These are phyloP conservation scores for Phytophthora sp. DNA, from an alignment of 352 stramenopile genomes.

Conservation along the genomic window DNA sequence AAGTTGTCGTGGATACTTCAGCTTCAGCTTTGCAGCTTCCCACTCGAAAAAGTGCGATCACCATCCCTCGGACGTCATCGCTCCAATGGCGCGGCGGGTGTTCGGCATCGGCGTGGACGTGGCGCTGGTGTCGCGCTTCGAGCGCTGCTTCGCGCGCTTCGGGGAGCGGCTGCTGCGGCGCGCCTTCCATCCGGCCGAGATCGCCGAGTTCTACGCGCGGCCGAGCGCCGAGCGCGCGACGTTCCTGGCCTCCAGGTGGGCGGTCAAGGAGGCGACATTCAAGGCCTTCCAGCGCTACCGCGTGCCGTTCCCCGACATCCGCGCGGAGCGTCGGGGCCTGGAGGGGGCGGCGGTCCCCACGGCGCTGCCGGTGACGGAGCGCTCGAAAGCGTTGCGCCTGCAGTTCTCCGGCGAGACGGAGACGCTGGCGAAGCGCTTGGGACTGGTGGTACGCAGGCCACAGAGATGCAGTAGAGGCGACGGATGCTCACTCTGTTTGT, in stretches of 20 bases:
- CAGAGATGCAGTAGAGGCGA: not conserved
- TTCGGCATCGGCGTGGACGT: conserved; percentile 83
- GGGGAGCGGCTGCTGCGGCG: conserved; percentile 66
- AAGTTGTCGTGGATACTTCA: too few relatives aligned
- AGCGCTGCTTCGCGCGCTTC: conserved; percentile 56
- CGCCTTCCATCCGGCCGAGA: conserved; percentile 71
- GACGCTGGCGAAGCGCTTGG: conserved; percentile 54
- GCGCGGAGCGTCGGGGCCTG: conserved; percentile 19
- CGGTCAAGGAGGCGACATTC: conserved; percentile 82
- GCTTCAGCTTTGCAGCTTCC: too few relatives aligned
- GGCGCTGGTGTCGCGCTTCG: conserved; percentile 62
- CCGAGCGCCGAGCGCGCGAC: conserved; percentile 36
- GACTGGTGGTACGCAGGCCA: conserved; percentile 47
- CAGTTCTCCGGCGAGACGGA: conserved; percentile 68
- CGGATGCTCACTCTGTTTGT: not conserved
- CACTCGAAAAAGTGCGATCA: too few relatives aligned
- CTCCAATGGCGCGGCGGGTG: conserved; percentile 30
- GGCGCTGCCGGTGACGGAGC: conserved; percentile 27
- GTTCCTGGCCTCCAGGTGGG: conserved; percentile 84
- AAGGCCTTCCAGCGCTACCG: conserved; percentile 86
- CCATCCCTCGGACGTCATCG: too few relatives aligned
- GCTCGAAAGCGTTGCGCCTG: conserved; percentile 51
- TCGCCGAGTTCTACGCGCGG: conserved; percentile 62
- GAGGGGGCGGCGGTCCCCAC: conserved; percentile 22
- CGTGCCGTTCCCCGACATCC: conserved; percentile 81